Conservation (phyloP, 2,329 filamentous ascomycete genomes). For the Clarireedia paspali region DNA sequence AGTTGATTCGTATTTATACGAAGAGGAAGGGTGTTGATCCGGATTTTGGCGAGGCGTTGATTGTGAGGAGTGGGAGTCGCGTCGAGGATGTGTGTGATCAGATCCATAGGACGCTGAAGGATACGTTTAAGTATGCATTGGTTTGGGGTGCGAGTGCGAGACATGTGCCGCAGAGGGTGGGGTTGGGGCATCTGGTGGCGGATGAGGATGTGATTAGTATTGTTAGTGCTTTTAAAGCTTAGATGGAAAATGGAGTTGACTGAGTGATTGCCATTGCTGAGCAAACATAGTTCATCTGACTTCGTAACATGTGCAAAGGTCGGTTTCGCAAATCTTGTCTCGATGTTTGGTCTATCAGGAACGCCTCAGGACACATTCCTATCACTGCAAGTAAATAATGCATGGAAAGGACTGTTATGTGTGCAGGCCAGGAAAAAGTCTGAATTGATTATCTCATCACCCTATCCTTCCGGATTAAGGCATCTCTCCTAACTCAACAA, state of each 20-base stretch:
- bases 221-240: slow-evolving; percentile 42
- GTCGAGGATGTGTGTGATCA: slow-evolving; percentile 97
- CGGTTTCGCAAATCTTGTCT: no score
- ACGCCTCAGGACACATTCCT: no score
- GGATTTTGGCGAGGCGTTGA: slow-evolving; percentile 83
- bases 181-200: slow-evolving; percentile 69
- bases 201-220: slow-evolving; percentile 65
- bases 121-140: slow-evolving; percentile 96
- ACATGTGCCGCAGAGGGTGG: slow-evolving; percentile 90
- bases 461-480: no score
- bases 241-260: background rate
- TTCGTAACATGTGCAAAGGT: no score
- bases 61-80: slow-evolving; percentile 78
- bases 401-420: no score
- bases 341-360: no score
- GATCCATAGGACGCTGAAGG: slow-evolving; percentile 89
- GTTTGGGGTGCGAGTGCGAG: slow-evolving; percentile 96
- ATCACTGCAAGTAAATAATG: no score
- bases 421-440: no score
- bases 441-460: no score
- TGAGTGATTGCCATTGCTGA: no score
- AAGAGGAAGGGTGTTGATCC: slow-evolving; percentile 92
- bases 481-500: no score
- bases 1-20: slow-evolving; percentile 87
- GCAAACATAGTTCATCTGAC: no score